Evolutionary conservation across 192 early-diverging fungal genomes (phyloP), one percentile per base, ranked within the genome.

Genomic region (Dissophora ornata): DNA sequence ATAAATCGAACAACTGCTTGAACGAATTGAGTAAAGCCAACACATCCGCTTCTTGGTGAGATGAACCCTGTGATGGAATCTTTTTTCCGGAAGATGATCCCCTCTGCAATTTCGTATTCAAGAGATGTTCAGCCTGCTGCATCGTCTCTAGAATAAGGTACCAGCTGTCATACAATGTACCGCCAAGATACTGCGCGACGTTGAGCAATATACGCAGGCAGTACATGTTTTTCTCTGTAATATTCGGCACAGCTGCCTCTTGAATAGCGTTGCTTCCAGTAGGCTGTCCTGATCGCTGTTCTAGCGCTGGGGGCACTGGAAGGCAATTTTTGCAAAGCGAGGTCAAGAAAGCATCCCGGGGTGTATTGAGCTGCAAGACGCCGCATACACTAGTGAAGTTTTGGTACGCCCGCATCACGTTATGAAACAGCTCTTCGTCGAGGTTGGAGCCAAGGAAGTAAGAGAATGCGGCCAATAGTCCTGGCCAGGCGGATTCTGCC

Each of bases 321-420:
- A 96, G 73, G n/a, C 90, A 87, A 46, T 86, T 85, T 62, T 93
- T 92, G 67, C 95, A 97, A n/a, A 98, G 85, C 36, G 90, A 85
- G 2, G 90, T 86, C 42, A 99, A 57, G 61, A 97, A 90, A 2
- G 93, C 90, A 80, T 99, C 93, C 18, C 96, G 87, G 19, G 95
- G 90, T 21, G 90, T 88, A 6, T 69, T 80, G 13, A 98, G 81
- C 5, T 89, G 90, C 26, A 97, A 75, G 12, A 95, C 88, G 16
- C 94, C 96, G 41, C 94, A 87, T 0, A 96, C 87, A 24, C 86
- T 90, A 1, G 91, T 93, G 51, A 94, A 91, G 57, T 87, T 87
- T 54, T 90, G 89, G 62, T 89, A 92, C 0, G 93, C 83, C 0
- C 87, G 83, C 66, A 97, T 79, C 0, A 89, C 79, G 33, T 79